Evolutionary conservation across 176 grass and related monocot species (phyloP).

Genomic region (Avena insularis): DNA sequence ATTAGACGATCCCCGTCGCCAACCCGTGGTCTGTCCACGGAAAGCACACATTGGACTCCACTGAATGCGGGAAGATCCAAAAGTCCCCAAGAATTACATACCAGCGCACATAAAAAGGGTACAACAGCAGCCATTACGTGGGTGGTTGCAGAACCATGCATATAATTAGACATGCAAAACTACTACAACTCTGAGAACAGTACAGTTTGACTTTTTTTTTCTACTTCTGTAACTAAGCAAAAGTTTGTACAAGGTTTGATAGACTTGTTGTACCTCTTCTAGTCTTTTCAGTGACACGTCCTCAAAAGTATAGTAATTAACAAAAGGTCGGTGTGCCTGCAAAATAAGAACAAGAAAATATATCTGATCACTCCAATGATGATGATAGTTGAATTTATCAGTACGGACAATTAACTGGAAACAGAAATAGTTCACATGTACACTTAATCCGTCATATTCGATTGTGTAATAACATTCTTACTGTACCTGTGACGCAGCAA

Average conservation of each 20-base stretch:
- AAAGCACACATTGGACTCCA: neutral
- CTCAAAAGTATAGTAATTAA: slow-evolving; percentile 92
- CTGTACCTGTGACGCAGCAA: slow-evolving; percentile 89
- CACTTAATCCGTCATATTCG: neutral
- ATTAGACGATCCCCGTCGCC: neutral
- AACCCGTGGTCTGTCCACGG: neutral
- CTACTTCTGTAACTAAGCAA: neutral
- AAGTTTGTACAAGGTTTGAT: neutral
- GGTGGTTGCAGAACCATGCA: neutral
- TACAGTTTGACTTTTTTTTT: neutral
- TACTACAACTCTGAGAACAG: neutral
- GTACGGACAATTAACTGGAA: neutral
- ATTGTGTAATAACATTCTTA: neutral
- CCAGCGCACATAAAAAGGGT: too few relatives aligned
- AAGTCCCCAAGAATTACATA: too few relatives aligned
- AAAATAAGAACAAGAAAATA: slow-evolving; percentile 14
- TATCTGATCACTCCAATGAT: neutral
- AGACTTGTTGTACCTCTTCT: slow-evolving; percentile 61
- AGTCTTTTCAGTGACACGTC: slow-evolving; percentile 61
- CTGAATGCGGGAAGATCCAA: neutral
- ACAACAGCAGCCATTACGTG: neutral
- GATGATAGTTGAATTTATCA: neutral
- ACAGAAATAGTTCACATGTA: neutral
- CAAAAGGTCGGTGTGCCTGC: slow-evolving; percentile 76
- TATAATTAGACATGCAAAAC: neutral